Base-by-base conservation (phyloP, 148 eudicot genomes). In the Persicaria maculosa region DNA sequence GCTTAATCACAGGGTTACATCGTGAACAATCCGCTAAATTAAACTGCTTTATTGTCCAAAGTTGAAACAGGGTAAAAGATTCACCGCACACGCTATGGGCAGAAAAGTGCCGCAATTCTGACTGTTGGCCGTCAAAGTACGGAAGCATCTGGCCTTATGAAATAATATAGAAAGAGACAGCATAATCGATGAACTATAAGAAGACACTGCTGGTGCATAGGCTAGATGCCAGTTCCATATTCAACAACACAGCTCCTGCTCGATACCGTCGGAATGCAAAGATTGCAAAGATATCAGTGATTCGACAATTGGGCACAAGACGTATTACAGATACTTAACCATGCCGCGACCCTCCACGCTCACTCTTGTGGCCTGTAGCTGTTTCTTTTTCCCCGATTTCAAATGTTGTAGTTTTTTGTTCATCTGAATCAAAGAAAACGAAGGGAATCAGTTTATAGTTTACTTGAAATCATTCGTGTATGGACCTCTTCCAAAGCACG, bases 281-380 rank as follows among this genome's bases (percentile, higher is more conserved):
- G 5, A 19, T 57, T 9, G 6, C 3, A 8, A 47, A 7, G 50
- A 4, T 9, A 47, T 0, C 25, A 22, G 25, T 22, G 25, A 47
- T 47, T 47, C 50, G 50, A 55, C 16, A 4, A 3, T 17, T 16
- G 7, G 9, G 52, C 12, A 48, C 12, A 12, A 48, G 43, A 64
- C 1, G 17, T 31, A 64, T 64, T 83, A 91, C 6, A 95, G 76
- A 76, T 92, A 95, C 76, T 95, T 92, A 47, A 92, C 91, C 97
- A 95, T 95, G 75, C 99, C 97, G 19, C 97, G 91, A 14, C 99
- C 99, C 83, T 92, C 97, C 67, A 92, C 99, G 67, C 99, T 95
- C 70, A 92, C 91, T 61, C 84, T 92, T 14, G 97, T 87, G 25
- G 97, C 99, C 82, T 95, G 99, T 54, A 95, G 97, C 83, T 90